These are phyloP conservation scores for Nemania diffusa DNA, from an alignment of 2,329 filamentous ascomycete species.

Conservation along the genomic window DNA sequence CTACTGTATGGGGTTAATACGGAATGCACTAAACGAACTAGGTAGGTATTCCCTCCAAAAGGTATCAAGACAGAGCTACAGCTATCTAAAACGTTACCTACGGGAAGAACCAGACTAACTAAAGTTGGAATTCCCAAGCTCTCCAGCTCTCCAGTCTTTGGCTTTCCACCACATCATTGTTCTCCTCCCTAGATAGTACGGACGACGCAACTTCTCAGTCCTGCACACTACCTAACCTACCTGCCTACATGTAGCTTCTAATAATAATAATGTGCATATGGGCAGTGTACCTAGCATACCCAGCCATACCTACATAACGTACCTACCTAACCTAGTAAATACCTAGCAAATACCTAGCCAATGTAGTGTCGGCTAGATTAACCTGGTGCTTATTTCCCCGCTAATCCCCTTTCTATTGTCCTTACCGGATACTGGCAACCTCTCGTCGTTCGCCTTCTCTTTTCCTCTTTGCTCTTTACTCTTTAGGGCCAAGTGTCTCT, in stretches of 20 bases:
- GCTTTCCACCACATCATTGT: not conserved
- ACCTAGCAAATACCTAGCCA: constrained; percentile 6
- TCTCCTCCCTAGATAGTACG: not conserved
- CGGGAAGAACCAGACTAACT: constrained; percentile 6
- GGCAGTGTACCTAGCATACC: not conserved
- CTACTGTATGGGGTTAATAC: constrained; percentile 19
- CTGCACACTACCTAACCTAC: constrained; percentile 1
- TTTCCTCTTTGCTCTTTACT: constrained; percentile 24
- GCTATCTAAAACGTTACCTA: not conserved
- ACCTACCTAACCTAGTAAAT: not conserved
- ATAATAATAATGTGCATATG: constrained; percentile 2
- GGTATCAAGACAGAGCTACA: no score
- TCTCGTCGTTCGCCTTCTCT: not conserved
- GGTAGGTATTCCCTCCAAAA: not conserved
- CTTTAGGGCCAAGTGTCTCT: constrained; percentile 29
- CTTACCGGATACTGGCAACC: constrained; percentile 14
- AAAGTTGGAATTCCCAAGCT: constrained; percentile 7
- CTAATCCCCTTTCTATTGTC: constrained; percentile 32
- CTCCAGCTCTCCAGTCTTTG: not conserved
- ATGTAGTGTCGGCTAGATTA: constrained; percentile 18
- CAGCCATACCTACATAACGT: not conserved
- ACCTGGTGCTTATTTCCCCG: constrained; percentile 32
- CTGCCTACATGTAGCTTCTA: constrained; percentile 8
- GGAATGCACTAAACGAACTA: not conserved
- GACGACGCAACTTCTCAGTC: not conserved